A percentile compares a stretch with the other conserved stretches of the same genome.
These are phyloP conservation scores for Chaetomium globosum DNA, from an alignment of 2,329 filamentous ascomycete genomes.

Conservation along the genomic window DNA sequence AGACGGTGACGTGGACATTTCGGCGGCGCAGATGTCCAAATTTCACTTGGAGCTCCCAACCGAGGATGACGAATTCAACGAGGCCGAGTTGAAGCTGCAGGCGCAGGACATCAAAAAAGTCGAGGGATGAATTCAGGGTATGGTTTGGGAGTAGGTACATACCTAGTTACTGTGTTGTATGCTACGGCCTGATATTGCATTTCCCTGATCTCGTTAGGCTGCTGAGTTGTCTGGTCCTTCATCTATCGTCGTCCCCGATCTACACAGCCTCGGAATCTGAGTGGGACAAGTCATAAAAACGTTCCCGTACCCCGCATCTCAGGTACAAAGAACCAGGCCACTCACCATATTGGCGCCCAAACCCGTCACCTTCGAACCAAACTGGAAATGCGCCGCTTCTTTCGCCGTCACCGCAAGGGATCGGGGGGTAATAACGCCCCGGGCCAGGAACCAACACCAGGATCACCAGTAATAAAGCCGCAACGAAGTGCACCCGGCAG, in stretches of 20 bases:
- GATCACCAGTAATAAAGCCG: background rate
- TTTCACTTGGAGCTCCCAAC: conserved; percentile 42
- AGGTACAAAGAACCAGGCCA: background rate
- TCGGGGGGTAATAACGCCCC: background rate
- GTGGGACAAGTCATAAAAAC: background rate
- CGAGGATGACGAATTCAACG: conserved; percentile 42
- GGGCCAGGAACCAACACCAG: background rate
- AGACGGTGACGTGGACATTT: conserved; percentile 40
- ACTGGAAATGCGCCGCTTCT: conserved; percentile 9
- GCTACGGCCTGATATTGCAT: too few relatives aligned
- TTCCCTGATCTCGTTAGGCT: background rate
- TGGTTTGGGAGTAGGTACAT: background rate
- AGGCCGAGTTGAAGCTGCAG: conserved; percentile 39
- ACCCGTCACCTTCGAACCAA: background rate
- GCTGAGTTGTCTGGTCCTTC: background rate
- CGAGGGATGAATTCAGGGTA: conserved; percentile 36
- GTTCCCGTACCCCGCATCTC: background rate
- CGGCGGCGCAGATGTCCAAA: conserved; percentile 38
- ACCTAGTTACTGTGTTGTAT: background rate
- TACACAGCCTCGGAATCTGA: background rate
- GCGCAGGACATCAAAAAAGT: conserved; percentile 39
- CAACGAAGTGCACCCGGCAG: background rate
- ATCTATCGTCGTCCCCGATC: background rate
- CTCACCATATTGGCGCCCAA: background rate
- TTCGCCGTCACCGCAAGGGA: conserved; percentile 1